phyloP scores from a whole-genome alignment of 306 rosid species.

The Clitoria ternatea region DNA sequence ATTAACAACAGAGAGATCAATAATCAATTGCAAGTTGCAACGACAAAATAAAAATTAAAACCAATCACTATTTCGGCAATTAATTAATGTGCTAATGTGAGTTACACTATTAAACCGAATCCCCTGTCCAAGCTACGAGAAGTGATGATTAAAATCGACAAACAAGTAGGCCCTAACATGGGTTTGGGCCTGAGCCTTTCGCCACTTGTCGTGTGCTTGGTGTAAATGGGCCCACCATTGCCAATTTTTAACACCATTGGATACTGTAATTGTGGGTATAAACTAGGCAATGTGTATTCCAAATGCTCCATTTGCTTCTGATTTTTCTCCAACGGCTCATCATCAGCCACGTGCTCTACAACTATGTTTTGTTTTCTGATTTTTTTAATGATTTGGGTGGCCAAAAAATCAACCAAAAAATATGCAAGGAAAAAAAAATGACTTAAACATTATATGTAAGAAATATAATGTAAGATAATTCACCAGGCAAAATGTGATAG shows the following conservation, averaged over 20 bases:
- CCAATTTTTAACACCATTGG: background rate
- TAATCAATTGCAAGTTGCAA: background rate
- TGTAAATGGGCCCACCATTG: background rate
- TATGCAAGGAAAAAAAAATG: too few species aligned
- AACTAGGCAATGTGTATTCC: constrained; percentile 6
- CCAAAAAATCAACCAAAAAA: background rate
- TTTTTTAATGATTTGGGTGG: background rate
- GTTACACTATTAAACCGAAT: background rate
- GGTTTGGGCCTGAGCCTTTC: constrained; percentile 28
- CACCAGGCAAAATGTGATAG: background rate
- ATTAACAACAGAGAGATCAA: background rate
- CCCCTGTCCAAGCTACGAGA: background rate
- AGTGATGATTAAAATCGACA: background rate
- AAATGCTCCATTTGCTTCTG: background rate
- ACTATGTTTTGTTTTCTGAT: background rate
- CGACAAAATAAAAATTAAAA: background rate
- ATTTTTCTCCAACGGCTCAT: constrained; percentile 5
- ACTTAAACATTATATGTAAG: background rate
- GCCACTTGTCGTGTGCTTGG: background rate
- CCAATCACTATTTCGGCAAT: background rate
- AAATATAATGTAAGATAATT: background rate
- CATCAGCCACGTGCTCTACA: background rate
- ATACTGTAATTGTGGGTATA: background rate
- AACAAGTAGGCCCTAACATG: constrained; percentile 19
- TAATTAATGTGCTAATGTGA: too few species aligned